Base-by-base conservation (phyloP, 2,329 filamentous ascomycete genomes). In the Colletotrichum tofieldiae region DNA sequence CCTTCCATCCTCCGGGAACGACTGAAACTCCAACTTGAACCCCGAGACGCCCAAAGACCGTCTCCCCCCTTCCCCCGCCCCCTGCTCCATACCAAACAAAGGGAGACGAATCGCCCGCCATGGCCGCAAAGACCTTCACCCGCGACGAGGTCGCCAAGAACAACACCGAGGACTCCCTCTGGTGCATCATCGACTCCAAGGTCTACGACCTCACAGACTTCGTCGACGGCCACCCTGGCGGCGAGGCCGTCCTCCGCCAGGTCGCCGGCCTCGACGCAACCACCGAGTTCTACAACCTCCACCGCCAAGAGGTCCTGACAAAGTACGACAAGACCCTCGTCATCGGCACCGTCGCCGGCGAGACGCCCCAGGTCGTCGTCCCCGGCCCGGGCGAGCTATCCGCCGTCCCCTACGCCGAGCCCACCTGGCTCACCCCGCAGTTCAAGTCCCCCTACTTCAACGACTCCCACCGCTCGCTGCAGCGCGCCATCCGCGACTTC, bases 191-290 rank as follows among this genome's bases (percentile, higher is more conserved):
- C 82, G 94, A 97, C 85, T 91, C 93, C 83, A 93, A 92, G 78
- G 93, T 97, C 79, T 97, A 97, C 86, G 93, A 97, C 83, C 88
- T 95, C 16, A 92, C 92, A 73, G 94, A 97, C 75, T 97, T 97
- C 81, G 82, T 94, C 76, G 93, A 96, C 79, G 94, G 93, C 29
- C 94, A 97, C 78, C 94, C 94, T 0, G 94, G 94, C 76, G 94
- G 94, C 77, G 91, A 92, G 77, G 91, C 93, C 54, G 94, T 97
- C 32, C 89, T 97, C 47, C 88, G 89, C 65, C 94, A 97, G 82
- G 90, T 96, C 59, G 94, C 93, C 39, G 94, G 94, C 74, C 88
- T 90, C 75, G 94, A 97, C 79, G 94, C 94, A 62, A 97, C 94
- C 2, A 85, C 88, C 45, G 93, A 92, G 68, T 97, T 97, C 83